Evolutionary conservation across 2,329 filamentous ascomycete genomes (phyloP).

Genomic region (Penicillium sp.): DNA sequence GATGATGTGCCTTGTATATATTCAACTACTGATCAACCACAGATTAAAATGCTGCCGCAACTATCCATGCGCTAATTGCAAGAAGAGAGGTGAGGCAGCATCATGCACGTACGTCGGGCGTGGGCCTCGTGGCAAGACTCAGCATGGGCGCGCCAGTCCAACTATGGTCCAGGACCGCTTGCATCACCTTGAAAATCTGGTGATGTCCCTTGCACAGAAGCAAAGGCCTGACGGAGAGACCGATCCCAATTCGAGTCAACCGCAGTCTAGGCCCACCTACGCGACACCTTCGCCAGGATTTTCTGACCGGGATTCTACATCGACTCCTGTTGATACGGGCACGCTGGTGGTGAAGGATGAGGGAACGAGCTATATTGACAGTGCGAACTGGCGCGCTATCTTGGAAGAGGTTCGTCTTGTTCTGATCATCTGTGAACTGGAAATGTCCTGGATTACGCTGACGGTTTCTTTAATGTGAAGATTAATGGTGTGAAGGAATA

Average conservation of each 20-base stretch:
- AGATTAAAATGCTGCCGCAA: slow-evolving; percentile 39
- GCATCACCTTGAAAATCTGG: slow-evolving; percentile 38
- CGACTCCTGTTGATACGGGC: slow-evolving; percentile 25
- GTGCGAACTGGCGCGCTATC: slow-evolving; percentile 38
- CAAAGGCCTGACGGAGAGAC: slow-evolving; percentile 14
- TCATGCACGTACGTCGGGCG: slow-evolving; percentile 37
- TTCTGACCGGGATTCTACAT: slow-evolving; percentile 11
- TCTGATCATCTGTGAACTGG: background rate
- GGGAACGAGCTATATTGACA: slow-evolving; percentile 37
- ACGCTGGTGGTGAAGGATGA: slow-evolving; percentile 32
- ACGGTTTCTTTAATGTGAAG: slow-evolving; percentile 15
- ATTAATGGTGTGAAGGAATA: slow-evolving; percentile 36
- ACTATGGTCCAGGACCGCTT: slow-evolving; percentile 35
- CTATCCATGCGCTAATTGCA: slow-evolving; percentile 36
- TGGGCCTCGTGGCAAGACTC: slow-evolving; percentile 31
- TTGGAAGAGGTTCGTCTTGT: slow-evolving; percentile 33
- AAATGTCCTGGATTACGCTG: slow-evolving; percentile 3
- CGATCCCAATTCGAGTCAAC: slow-evolving; percentile 12
- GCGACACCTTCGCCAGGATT: slow-evolving; percentile 12
- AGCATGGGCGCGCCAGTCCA: slow-evolving; percentile 27
- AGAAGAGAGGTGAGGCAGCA: slow-evolving; percentile 31
- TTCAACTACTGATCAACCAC: background rate
- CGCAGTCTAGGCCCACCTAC: slow-evolving; percentile 8
- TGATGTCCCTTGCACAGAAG: slow-evolving; percentile 35
- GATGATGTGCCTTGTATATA: background rate